phyloP scores from a whole-genome alignment of 78 protist genomes.

The Dictyostelium brefeldianum region DNA sequence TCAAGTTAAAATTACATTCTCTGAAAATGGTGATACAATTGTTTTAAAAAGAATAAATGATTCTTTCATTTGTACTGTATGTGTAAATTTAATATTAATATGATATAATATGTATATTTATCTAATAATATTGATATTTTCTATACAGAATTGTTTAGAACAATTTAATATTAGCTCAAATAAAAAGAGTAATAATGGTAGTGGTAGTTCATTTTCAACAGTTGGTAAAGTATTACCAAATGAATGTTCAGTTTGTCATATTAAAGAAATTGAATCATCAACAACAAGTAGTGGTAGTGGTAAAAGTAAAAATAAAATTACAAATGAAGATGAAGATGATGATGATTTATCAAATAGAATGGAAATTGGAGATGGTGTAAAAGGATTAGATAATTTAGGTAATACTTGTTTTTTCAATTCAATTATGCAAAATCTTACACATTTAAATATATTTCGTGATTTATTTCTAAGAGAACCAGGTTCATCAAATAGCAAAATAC shows the following conservation, averaged over 20 bases:
- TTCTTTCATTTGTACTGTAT: constrained; percentile 45
- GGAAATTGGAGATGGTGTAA: constrained; percentile 51
- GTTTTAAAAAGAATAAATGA: constrained; percentile 46
- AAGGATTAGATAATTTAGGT: constrained; percentile 73
- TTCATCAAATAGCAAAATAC: not conserved
- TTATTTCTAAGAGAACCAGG: constrained; percentile 30
- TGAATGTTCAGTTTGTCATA: constrained; percentile 14
- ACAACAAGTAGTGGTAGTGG: not conserved
- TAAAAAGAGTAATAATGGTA: not conserved
- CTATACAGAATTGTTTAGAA: not conserved
- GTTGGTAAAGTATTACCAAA: not conserved
- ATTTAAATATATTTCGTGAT: constrained; percentile 56
- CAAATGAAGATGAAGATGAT: not conserved
- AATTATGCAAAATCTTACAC: constrained; percentile 73
- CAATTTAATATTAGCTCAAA: not conserved
- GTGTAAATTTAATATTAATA: not conserved
- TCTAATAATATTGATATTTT: not conserved
- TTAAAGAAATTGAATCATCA: not conserved
- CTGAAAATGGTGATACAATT: constrained; percentile 43
- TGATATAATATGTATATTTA: not conserved
- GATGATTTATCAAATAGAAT: not conserved
- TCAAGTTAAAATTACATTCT: constrained; percentile 9
- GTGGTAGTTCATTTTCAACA: not conserved
- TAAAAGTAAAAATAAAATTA: constrained; percentile 1
- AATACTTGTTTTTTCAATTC: constrained; percentile 83